Evolutionary conservation across 192 early-diverging fungal genomes (phyloP).

Genomic region (Backusella tuberculispora): DNA sequence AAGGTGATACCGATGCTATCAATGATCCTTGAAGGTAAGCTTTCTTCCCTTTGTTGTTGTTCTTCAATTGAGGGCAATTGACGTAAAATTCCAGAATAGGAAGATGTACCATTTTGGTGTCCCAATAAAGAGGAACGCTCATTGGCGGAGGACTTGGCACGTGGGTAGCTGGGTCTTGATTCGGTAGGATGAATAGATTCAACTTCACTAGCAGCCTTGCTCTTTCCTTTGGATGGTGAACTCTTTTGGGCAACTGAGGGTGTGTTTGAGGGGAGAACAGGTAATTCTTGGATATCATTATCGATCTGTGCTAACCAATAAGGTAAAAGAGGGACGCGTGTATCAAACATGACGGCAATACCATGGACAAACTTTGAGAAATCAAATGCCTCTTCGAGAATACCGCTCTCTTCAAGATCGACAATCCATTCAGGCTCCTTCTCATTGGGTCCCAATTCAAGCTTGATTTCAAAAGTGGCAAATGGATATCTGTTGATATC

Average conservation of each 20-base stretch:
- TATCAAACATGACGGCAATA: conserved; percentile 68
- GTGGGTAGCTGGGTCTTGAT: conserved; percentile 12
- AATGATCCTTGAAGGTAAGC: conserved; percentile 12
- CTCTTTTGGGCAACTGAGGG: conserved; percentile 17
- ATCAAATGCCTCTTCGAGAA: conserved; percentile 80
- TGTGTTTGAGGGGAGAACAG: conserved; percentile 31
- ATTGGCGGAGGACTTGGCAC: neutral
- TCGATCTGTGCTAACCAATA: conserved; percentile 60
- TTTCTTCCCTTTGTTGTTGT: neutral
- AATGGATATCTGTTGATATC: conserved; percentile 92
- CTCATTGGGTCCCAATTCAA: conserved; percentile 69
- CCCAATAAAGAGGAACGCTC: conserved; percentile 27
- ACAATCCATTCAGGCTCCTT: conserved; percentile 79
- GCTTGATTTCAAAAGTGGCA: conserved; percentile 90
- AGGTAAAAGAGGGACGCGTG: conserved; percentile 61
- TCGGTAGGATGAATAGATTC: neutral
- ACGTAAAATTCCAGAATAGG: conserved; percentile 13
- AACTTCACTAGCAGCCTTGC: conserved; percentile 16
- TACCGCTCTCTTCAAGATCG: conserved; percentile 69
- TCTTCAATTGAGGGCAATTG: conserved; percentile 12
- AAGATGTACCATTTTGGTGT: neutral
- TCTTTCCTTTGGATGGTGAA: conserved; percentile 17
- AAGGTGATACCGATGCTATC: conserved; percentile 4
- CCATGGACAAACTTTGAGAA: conserved; percentile 91
- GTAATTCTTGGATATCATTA: conserved; percentile 31